These are phyloP conservation scores for Trichophyton simii DNA, from an alignment of 2,329 filamentous ascomycete genomes.

Conservation along the genomic window DNA sequence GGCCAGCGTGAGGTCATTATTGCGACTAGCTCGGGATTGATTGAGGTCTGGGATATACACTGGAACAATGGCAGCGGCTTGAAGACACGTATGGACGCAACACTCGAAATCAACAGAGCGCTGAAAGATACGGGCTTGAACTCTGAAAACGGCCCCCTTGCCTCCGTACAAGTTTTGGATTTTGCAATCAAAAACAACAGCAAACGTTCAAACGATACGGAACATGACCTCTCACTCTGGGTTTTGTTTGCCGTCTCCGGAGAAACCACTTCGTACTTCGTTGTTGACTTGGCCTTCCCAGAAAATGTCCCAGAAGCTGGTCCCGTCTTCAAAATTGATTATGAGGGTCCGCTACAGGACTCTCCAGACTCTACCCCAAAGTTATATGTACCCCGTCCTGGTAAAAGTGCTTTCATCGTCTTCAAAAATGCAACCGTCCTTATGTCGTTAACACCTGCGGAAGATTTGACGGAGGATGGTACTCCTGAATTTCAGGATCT, in stretches of 20 bases:
- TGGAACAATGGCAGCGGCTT: conserved; percentile 73
- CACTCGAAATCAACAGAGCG: conserved; percentile 50
- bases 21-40: conserved; percentile 59
- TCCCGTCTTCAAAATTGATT: conserved; percentile 55
- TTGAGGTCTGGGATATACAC: conserved; percentile 81
- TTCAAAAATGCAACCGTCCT: conserved; percentile 69
- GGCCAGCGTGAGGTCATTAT: conserved; percentile 78
- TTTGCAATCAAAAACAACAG: conserved; percentile 34
- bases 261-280: conserved; percentile 51
- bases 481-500: conserved; percentile 73
- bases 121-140: conserved; percentile 45
- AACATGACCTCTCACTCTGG: conserved; percentile 37
- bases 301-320: conserved; percentile 44
- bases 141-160: conserved; percentile 30
- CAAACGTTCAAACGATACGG: neutral
- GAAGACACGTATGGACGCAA: conserved; percentile 57
- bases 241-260: conserved; percentile 48
- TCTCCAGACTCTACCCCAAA: conserved; percentile 42
- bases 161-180: conserved; percentile 41
- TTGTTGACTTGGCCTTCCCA: conserved; percentile 59
- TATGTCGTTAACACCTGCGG: conserved; percentile 55
- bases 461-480: conserved; percentile 62
- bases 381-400: conserved; percentile 65
- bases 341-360: conserved; percentile 45
- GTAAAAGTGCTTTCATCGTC: conserved; percentile 67